phyloP scores from a whole-genome alignment of 2,329 filamentous ascomycete species.

The Paraphaeosphaeria sporulosa region DNA sequence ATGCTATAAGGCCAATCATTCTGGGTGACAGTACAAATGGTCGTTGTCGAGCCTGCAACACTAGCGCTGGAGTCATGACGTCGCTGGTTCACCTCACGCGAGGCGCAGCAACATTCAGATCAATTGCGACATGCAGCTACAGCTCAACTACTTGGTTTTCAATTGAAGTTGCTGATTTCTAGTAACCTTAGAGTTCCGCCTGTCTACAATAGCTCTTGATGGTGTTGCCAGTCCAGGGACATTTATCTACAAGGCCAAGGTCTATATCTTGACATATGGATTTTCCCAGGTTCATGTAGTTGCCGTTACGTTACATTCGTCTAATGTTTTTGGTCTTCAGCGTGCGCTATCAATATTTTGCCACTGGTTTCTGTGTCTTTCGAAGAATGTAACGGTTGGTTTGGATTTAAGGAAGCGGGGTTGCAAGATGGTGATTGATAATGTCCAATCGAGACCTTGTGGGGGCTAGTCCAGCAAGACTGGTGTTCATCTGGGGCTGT shows the following conservation, averaged over 20 bases:
- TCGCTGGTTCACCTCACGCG: constrained; percentile 2
- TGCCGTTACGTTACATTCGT: neutral
- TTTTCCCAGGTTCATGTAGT: too few relatives aligned
- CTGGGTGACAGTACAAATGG: neutral
- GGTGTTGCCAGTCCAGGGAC: too few relatives aligned
- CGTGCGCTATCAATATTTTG: too few relatives aligned
- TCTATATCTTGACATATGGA: too few relatives aligned
- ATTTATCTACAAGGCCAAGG: too few relatives aligned
- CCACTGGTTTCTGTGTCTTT: too few relatives aligned
- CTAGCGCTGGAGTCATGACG: constrained; percentile 16
- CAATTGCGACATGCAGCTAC: too few relatives aligned
- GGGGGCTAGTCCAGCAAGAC: neutral
- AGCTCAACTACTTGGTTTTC: too few relatives aligned
- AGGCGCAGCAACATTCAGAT: neutral
- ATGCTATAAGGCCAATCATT: neutral
- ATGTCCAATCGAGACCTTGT: neutral
- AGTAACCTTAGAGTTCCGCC: too few relatives aligned
- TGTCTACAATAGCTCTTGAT: too few relatives aligned
- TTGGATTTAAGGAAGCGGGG: neutral
- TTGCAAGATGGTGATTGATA: neutral
- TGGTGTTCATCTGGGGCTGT: constrained; percentile 1
- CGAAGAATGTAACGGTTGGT: too few relatives aligned
- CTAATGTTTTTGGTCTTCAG: neutral
- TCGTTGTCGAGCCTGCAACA: constrained; percentile 3
- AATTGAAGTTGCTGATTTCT: too few relatives aligned